Conservation (phyloP, 2,329 filamentous ascomycete genomes). For the Leptoxyphium fumago region DNA sequence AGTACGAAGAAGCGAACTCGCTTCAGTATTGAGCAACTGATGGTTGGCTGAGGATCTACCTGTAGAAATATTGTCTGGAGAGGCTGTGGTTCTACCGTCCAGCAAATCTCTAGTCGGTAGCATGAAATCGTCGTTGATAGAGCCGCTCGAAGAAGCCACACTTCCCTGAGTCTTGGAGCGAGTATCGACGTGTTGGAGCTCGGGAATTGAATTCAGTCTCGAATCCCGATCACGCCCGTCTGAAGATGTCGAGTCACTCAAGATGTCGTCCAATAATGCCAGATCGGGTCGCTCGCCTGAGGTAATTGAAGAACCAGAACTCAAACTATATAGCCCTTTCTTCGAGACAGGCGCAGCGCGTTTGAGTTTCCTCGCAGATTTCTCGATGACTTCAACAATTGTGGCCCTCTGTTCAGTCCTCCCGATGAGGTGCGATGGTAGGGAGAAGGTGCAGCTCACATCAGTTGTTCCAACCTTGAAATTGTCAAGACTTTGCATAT, state of each 20-base stretch:
- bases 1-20: constrained; percentile 21
- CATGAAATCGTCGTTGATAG: constrained; percentile 5
- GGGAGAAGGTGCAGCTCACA: constrained; percentile 80
- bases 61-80: constrained; percentile 8
- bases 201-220: constrained; percentile 22
- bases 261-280: constrained; percentile 25
- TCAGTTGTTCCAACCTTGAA: constrained; percentile 73
- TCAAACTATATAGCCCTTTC: constrained; percentile 33
- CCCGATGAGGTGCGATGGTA: constrained; percentile 71
- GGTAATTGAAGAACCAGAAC: constrained; percentile 27
- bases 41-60: constrained; percentile 8
- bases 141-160: constrained; percentile 7
- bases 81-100: constrained; percentile 2
- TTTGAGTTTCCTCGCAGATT: constrained; percentile 51
- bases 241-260: constrained; percentile 37
- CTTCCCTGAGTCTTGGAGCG: constrained; percentile 2
- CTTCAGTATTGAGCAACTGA: constrained; percentile 7
- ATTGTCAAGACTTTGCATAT: constrained; percentile 52
- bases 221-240: constrained; percentile 34
- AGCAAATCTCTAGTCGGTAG: constrained; percentile 1
- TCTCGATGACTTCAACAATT: constrained; percentile 62
- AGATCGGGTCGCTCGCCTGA: constrained; percentile 17
- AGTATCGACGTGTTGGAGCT: constrained; percentile 5
- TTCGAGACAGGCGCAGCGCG: constrained; percentile 16
- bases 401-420: constrained; percentile 55